Base-by-base conservation (phyloP, 257 asterid genomes). In the Ballota nigra region DNA sequence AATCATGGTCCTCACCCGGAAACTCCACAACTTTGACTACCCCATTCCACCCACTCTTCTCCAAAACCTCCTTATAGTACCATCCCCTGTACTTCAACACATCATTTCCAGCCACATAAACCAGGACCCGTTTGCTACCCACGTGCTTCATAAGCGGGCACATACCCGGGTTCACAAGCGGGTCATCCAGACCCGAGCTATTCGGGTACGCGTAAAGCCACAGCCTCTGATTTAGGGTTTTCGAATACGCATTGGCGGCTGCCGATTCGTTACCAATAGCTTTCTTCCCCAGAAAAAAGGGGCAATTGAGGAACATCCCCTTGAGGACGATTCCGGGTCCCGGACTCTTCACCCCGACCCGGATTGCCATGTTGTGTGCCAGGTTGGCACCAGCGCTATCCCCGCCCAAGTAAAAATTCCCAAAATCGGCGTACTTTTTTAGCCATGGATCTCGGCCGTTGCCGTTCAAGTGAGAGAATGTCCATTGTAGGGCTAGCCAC, bases 251-350 rank as follows among this genome's bases (percentile, higher is more conserved):
- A 4, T 77, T 38, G 0, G 24, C 56, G 0, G 15, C 41, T 0
- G 47, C 52, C 0, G 23, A 57, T 55, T 88, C 97, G 0, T 69
- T 63, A 4, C 85, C 96, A 0, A 87, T 81, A 0, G 77, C 78
- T 4, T 72, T 85, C 20, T 87, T 83, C 22, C 96, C 97, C 83
- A 83, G 61, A 63, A 90, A 88, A 6, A 2, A 88, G 0, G 96
- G 96, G 56, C 90, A 83, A 15, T 81, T 78, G 0, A 88, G 76
- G 45, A 88, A 80, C 71, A 88, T 68, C n/a, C 93, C 96, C 10
- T n/a, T 29, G 3, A 90, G 23, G 0, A 58, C 61, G 1, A 87
- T 0, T 0, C 83, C 83, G 0, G 59, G 64, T 2, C 5, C 65
- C 72, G 49, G 63, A 0, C 31, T 40, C 0, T 24, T 49, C 57